Percentiles rank a stretch among this genome's conserved stretches.
These are phyloP conservation scores for Fusarium camptoceras DNA, from an alignment of 2,329 filamentous ascomycete species.

Conservation along the genomic window DNA sequence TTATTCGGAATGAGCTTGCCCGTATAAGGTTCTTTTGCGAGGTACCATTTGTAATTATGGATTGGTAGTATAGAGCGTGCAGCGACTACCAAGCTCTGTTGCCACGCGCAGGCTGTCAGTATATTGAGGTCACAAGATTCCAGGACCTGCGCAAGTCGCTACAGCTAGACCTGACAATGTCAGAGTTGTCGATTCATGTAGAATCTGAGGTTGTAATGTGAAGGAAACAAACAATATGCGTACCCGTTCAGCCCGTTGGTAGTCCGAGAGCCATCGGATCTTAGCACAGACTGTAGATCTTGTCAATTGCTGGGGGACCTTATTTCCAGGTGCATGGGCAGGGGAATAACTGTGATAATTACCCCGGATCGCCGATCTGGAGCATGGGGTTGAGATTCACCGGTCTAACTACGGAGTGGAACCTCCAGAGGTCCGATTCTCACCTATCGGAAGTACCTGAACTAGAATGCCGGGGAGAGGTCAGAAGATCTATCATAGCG, in stretches of 20 bases:
- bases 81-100: neutral
- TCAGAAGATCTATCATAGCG: neutral
- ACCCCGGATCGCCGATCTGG: neutral
- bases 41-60: neutral
- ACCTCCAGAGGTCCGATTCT: neutral
- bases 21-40: neutral
- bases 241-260: neutral
- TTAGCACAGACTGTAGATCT: neutral
- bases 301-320: too few species aligned
- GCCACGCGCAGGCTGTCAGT: neutral
- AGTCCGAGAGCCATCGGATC: neutral
- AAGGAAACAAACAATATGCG: neutral
- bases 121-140: neutral
- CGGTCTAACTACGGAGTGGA: neutral
- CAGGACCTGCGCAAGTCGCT: neutral
- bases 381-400: neutral
- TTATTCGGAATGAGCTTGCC: neutral
- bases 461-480: fast-evolving
- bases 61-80: neutral
- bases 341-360: neutral
- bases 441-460: neutral
- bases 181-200: neutral
- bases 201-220: neutral
- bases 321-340: neutral
- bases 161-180: neutral